Base-by-base conservation (phyloP, 1,284 basidiomycete species). In the Anthracocystis walkeri region DNA sequence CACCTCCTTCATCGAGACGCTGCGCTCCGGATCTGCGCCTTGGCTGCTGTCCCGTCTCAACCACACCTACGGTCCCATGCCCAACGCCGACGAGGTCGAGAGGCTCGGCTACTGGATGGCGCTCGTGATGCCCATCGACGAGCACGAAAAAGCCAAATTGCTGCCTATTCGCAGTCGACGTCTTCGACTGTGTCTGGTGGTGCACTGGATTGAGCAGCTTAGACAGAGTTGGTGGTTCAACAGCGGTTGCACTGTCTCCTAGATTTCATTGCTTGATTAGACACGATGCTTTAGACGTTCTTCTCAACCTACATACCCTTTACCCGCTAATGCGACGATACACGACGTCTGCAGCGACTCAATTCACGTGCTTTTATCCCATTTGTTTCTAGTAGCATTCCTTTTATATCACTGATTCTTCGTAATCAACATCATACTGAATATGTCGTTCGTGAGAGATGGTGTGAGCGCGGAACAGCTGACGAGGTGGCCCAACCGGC, bases 121-220 rank as follows among this genome's bases (percentile, higher is more conserved):
- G 58, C 80, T 90, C 87, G 88, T 96, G 21, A 90, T 97, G 69
- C 95, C 95, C n/a, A 94, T 97, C 80, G 93, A 96, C 83, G 94
- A 97, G 77, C 90, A 92, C 80, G 94, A 97, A 87, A 96, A 96
- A 86, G 92, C 93, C 20, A 92, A 93, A 77, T 87, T 97, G n/a
- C 87, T 97, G n/a, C 93, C 94, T 3, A 92, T 97, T 66, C 90
- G 92, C 69, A 92, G 91, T 62, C 88, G 92, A 1, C 89, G 92
- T 27, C 87, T 95, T 69, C 89, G 95, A 38, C 86, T 97, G 52
- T 88, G 92, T 65, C 88, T 97, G 76, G 91, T 96, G 63, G 92
- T 93, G 41, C 92, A 94, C 82, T 97, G 95, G 95, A 95, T 97
- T 78, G 93, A 96, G 82, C 89, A 90, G 82, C 87, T 93, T 40